Evolutionary conservation across 306 rosid species (phyloP), one percentile per base, ranked within the genome.

Genomic region (Dalbergia cultrata): DNA sequence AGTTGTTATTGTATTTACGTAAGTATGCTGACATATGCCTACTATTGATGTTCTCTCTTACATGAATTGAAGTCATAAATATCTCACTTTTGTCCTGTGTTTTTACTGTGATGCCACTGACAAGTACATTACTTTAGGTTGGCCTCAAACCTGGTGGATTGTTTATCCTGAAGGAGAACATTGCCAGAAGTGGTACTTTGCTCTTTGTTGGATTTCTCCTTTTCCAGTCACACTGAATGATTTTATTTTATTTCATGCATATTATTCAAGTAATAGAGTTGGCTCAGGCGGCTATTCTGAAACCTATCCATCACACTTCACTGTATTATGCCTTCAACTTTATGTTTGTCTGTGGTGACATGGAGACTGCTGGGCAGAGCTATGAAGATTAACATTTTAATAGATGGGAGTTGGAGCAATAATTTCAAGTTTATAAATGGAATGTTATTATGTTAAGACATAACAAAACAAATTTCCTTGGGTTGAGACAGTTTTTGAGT

Each of bases 101-200:
- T 44, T 54, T 72, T 13, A 18, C 77, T 73, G 45, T 72, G 61
- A 57, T 82, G 79, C 62, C 72, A 71, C 76, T 86, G 67, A 81
- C 72, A 18, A n/a, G 26, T 65, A 54, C 71, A 31, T 81, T 79
- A 62, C 75, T 78, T 43, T 74, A 95, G 99, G 92, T 52, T 81
- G 98, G 99, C 76, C 90, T 95, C 78, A 95, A 89, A 85, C 88
- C 97, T 58, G 96, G 97, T 65, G 99, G 98, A 70, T 26, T 93
- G 69, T 93, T 95, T 81, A 74, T 93, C 59, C 70, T 95, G 79
- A 95, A 95, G 94, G 99, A 95, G 94, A 95, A 95, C 77, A 76
- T 88, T 74, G 95, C 98, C 74, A 90, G 89, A 93, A 80, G 87
- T 78, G 98, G 99, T 91, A 93, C 57, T 50, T 34, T 60, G 56